phyloP scores from a whole-genome alignment of 148 eudicot species.

The Fagopyrum homotropicum region DNA sequence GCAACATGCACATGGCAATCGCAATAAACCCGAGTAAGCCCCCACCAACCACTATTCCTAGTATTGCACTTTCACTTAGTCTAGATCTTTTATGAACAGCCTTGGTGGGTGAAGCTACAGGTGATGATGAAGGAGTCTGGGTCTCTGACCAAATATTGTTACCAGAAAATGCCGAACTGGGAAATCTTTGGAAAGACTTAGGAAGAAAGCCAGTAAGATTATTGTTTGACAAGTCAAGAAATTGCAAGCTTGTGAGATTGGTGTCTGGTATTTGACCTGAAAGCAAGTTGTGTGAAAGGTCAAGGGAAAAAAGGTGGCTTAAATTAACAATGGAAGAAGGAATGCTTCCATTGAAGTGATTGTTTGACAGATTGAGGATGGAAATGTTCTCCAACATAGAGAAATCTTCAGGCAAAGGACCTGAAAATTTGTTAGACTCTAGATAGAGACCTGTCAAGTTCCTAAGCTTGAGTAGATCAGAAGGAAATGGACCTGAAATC shows the following conservation, averaged over 20 bases:
- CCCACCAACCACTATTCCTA: conserved; percentile 51
- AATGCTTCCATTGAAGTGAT: conserved; percentile 28
- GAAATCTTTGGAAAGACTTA: conserved; percentile 29
- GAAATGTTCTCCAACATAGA: conserved; percentile 26
- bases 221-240: conserved; percentile 31
- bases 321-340: conserved; percentile 28
- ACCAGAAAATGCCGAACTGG: conserved; percentile 28
- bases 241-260: conserved; percentile 22
- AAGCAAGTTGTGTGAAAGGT: conserved; percentile 30
- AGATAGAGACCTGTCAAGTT: conserved; percentile 23
- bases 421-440: conserved; percentile 19
- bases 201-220: conserved; percentile 29
- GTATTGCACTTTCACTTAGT: conserved; percentile 34
- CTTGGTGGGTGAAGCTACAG: conserved; percentile 18
- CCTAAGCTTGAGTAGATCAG: conserved; percentile 17
- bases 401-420: conserved; percentile 29
- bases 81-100: too few relatives aligned
- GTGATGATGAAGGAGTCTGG: conserved; percentile 1
- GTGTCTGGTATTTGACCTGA: conserved; percentile 40
- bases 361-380: conserved; percentile 29
- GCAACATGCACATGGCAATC: conserved; percentile 35
- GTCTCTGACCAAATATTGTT: conserved; percentile 17
- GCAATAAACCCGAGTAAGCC: conserved; percentile 32
- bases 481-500: conserved; percentile 18
- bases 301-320: conserved; percentile 29